A percentile compares a stretch with the other conserved stretches of the same genome.
Conservation (phyloP, 495 filamentous ascomycete genomes). For the Rhypophila decipiens region DNA sequence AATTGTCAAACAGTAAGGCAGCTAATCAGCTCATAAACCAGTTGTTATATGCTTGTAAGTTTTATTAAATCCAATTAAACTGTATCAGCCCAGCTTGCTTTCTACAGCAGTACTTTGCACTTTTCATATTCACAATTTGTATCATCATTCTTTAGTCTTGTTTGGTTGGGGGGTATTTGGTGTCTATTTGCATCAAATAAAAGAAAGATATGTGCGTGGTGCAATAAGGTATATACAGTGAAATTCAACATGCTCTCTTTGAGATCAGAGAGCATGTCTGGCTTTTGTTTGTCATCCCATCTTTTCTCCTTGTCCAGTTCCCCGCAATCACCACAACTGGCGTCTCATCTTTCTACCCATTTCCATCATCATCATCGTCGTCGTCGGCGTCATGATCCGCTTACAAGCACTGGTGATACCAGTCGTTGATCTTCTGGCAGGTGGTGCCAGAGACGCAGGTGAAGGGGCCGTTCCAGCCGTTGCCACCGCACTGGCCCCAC, state of each 20-base stretch:
- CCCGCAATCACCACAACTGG: too few species aligned
- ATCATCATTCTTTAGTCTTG: too few species aligned
- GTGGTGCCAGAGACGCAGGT: constrained; percentile 20
- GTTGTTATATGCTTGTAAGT: too few species aligned
- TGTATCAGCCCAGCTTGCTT: too few species aligned
- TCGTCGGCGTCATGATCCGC: background rate
- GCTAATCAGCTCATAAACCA: too few species aligned
- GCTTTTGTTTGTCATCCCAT: background rate
- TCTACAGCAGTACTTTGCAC: too few species aligned
- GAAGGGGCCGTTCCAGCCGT: constrained; percentile 28
- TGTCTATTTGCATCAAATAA: too few species aligned
- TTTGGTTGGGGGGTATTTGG: background rate
- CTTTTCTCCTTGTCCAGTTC: background rate
- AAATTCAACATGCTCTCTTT: background rate
- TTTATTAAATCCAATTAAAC: too few species aligned
- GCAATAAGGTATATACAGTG: background rate
- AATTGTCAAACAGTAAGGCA: too few species aligned
- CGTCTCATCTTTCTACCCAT: background rate
- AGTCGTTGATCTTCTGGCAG: constrained; percentile 21
- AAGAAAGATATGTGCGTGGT: background rate
- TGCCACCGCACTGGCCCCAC: constrained; percentile 39
- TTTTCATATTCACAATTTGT: too few species aligned
- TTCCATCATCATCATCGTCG: background rate
- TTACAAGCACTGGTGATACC: constrained; percentile 18
- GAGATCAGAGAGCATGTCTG: background rate